Evolutionary conservation across 1,284 basidiomycete species (phyloP), one percentile per base, ranked within the genome.

Genomic region (Cutaneotrichosporon daszewskae): DNA sequence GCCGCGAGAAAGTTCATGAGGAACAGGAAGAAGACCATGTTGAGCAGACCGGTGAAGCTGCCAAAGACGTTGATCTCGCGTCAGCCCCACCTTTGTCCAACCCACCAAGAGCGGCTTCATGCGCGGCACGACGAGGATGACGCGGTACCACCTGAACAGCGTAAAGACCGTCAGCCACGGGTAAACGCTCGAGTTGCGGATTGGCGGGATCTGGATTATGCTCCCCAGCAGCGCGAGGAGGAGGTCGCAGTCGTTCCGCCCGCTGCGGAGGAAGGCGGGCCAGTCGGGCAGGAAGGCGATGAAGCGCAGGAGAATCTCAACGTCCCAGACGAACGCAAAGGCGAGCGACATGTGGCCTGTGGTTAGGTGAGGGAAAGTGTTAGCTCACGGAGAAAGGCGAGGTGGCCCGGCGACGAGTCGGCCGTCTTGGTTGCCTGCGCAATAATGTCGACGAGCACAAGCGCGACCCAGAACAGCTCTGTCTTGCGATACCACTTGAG

Each of bases 121-220:
- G 33, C 67, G 57, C 22, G 64, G 64, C 23, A 69, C 59, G 16
- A 57, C 51, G 32, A 96, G 68, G 58, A 97, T 92, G 25, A 97
- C 88, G 2, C 94, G 78, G 68, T 98, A 97, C 74, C 96, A 97
- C 53, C 94, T 77, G 50, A 79, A 76, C 6, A 97, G 74, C 63
- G 92, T 87, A 59, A 97, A 87, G 31, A 87, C 79, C 2, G 89
- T 95, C 54, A 97, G 78, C 94, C 94, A 98, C 0, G 83, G 79
- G 60, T 95, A 95, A 3, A 82, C 76, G 3, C 54, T 46, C 6
- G 84, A 83, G 23, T 77, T 54, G 40, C 77, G 76, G 28, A 97
- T 84, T 11, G 63, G 75, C 0, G 94, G 92, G 31, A 96, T 84
- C 66, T 95, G 88, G 26, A 95, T 89, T 59, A 95, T 74, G 29